Conservation (phyloP, 257 asterid genomes). For the Salvia rosmarinus region DNA sequence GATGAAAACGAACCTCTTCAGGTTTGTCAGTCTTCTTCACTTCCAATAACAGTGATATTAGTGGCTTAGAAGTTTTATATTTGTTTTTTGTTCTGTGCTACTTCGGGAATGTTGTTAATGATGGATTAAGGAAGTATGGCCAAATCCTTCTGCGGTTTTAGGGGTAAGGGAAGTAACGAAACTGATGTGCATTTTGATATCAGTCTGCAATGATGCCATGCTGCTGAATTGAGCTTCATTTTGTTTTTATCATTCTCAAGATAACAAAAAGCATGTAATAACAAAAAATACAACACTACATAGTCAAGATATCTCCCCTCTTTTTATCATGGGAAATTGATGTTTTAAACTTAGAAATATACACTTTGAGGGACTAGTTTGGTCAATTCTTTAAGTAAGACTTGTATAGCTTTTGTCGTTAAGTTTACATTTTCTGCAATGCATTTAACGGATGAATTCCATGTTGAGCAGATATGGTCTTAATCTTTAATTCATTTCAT, state of each 20-base stretch:
- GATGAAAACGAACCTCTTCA: constrained; percentile 99
- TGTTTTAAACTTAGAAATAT: neutral
- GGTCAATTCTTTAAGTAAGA: too few relatives aligned
- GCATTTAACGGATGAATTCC: too few relatives aligned
- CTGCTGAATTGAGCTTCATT: neutral
- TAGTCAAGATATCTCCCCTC: neutral
- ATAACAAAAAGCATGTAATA: too few relatives aligned
- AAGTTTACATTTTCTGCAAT: neutral
- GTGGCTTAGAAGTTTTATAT: neutral
- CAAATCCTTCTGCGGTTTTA: neutral
- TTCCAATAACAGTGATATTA: neutral
- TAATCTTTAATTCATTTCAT: too few relatives aligned
- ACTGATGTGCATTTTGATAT: too few relatives aligned
- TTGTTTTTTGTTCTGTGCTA: neutral
- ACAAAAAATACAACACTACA: too few relatives aligned
- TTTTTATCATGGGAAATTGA: neutral
- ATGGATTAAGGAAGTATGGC: too few relatives aligned
- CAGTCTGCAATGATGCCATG: too few relatives aligned
- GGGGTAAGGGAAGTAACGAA: too few relatives aligned
- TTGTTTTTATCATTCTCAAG: neutral
- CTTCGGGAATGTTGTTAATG: too few relatives aligned
- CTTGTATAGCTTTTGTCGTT: too few relatives aligned
- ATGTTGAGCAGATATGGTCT: too few relatives aligned
- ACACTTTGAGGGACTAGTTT: neutral
- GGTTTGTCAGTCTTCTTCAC: constrained; percentile 45